Conservation (phyloP, 257 asterid genomes). For the Nicotiana tomentosiformis region DNA sequence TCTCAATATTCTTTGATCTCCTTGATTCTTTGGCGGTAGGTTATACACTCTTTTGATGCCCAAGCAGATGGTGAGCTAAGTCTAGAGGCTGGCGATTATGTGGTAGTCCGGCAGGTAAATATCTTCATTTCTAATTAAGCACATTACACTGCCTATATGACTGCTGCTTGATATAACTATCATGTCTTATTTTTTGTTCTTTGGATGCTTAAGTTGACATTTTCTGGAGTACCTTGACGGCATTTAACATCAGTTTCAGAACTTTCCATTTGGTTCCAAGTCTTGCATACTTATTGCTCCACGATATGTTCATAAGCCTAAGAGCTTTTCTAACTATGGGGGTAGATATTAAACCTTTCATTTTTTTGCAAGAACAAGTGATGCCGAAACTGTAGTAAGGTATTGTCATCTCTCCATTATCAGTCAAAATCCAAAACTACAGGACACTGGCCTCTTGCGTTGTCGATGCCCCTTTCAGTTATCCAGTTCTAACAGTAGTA, state of each 20-base stretch:
- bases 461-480: not conserved
- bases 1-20: not conserved
- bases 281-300: not conserved
- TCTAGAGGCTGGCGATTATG: constrained; percentile 64
- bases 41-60: constrained; percentile 81
- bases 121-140: not conserved
- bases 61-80: constrained; percentile 79
- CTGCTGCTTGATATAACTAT: not conserved
- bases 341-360: not conserved
- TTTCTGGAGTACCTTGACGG: not conserved
- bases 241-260: not conserved
- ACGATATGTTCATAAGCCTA: not conserved
- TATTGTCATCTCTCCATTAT: not conserved
- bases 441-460: not conserved
- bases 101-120: constrained; percentile 79
- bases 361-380: not conserved
- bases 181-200: not conserved
- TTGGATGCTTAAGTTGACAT: not conserved
- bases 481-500: not conserved
- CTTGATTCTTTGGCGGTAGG: constrained; percentile 33
- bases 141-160: not conserved
- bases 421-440: not conserved
- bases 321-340: not conserved
- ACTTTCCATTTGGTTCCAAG: not conserved
- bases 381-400: not conserved